These are phyloP conservation scores for Pseudozyma thailandica DNA, from an alignment of 1,284 basidiomycete genomes.

Conservation along the genomic window DNA sequence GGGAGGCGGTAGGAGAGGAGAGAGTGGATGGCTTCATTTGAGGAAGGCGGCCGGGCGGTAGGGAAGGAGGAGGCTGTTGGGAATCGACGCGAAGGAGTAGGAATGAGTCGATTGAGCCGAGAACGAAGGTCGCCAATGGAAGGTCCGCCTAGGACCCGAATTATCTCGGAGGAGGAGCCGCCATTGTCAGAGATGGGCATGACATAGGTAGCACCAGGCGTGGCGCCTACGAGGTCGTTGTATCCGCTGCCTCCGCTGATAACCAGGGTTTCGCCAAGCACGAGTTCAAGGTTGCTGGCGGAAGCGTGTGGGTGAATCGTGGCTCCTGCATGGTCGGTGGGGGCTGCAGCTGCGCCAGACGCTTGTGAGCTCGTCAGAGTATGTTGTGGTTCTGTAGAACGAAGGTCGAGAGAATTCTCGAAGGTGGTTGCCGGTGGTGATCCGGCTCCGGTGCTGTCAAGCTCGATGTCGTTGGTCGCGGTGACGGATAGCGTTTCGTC, in stretches of 20 bases:
- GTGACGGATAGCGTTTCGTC: constrained; percentile 22
- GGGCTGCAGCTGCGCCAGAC: neutral
- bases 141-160: constrained; percentile 60
- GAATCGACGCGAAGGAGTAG: constrained; percentile 72
- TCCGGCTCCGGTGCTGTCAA: constrained; percentile 39
- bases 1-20: constrained; percentile 85
- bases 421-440: constrained; percentile 23
- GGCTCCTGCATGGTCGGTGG: constrained; percentile 1
- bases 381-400: too few species aligned
- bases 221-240: constrained; percentile 71
- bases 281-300: constrained; percentile 6
- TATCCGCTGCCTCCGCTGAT: constrained; percentile 72
- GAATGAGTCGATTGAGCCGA: constrained; percentile 82
- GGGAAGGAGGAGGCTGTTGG: constrained; percentile 70
- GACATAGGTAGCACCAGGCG: constrained; percentile 69
- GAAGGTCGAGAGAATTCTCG: constrained; percentile 1
- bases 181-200: constrained; percentile 78
- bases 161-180: constrained; percentile 60
- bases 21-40: constrained; percentile 74
- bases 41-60: constrained; percentile 39
- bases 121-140: constrained; percentile 74
- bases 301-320: neutral
- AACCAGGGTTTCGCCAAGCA: constrained; percentile 64
- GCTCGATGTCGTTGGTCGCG: constrained; percentile 16
- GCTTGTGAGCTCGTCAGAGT: neutral